Conservation (phyloP, 2,329 filamentous ascomycete genomes). For the Stagonosporopsis rhizophila region DNA sequence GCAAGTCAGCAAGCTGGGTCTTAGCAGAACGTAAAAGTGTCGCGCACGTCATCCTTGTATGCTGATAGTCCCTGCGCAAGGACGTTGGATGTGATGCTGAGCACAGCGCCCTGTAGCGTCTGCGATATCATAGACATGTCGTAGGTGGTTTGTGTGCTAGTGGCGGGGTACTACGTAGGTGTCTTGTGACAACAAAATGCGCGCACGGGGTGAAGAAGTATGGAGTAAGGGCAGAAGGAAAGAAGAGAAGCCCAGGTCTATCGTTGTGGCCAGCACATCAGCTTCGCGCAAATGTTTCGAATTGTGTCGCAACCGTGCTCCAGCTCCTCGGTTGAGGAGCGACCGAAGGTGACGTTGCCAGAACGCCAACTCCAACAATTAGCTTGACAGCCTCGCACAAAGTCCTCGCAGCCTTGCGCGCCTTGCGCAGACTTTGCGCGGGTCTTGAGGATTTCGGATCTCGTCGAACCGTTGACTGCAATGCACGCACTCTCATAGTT, state of each 20-base stretch:
- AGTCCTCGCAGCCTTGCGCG: too few species aligned
- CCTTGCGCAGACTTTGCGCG: neutral
- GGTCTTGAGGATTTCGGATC: too few species aligned
- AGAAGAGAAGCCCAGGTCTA: neutral
- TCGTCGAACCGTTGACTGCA: too few species aligned
- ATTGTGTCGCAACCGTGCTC: conserved; percentile 20
- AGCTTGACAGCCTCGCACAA: too few species aligned
- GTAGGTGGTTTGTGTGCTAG: conserved; percentile 1
- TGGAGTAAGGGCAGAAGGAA: neutral
- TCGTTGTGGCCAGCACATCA: conserved; percentile 21
- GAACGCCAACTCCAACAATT: neutral
- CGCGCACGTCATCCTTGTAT: conserved; percentile 64
- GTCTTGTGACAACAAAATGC: neutral
- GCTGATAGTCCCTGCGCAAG: conserved; percentile 74
- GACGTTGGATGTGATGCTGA: conserved; percentile 73
- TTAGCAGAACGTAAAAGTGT: neutral
- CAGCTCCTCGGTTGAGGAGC: conserved; percentile 12
- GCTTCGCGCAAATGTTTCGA: conserved; percentile 17
- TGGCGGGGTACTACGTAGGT: neutral
- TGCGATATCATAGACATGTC: conserved; percentile 47
- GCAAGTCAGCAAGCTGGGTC: conserved; percentile 13
- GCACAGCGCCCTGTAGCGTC: conserved; percentile 67
- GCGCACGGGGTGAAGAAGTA: neutral
- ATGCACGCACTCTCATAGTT: too few species aligned
- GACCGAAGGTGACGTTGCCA: conserved; percentile 11